Evolutionary conservation across 371 early-diverging fungal genomes (phyloP).

Genomic region (Globomyces sp.): DNA sequence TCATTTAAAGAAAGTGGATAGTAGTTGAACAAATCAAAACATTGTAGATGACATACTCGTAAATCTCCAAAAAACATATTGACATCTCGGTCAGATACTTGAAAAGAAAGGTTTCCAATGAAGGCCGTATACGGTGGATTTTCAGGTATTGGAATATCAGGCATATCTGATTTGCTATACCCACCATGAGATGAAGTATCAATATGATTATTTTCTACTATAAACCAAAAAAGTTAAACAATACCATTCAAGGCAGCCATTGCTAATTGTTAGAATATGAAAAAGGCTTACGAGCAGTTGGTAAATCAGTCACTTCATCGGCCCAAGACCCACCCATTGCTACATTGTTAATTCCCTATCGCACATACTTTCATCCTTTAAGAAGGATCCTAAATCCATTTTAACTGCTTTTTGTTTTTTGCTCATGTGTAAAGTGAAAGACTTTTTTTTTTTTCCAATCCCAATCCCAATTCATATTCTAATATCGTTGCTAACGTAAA

Average conservation of each 20-base stretch:
- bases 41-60: conserved; percentile 43
- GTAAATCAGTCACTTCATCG: conserved; percentile 86
- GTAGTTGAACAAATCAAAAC: not conserved
- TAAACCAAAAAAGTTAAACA: not conserved
- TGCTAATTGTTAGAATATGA: not conserved
- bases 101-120: conserved; percentile 86
- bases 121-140: conserved; percentile 85
- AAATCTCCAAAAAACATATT: conserved; percentile 67
- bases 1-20: not conserved
- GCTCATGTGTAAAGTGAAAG: conserved; percentile 16
- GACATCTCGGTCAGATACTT: conserved; percentile 71
- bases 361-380: conserved; percentile 65
- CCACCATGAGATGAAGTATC: conserved; percentile 2
- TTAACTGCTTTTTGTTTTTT: conserved; percentile 71
- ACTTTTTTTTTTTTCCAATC: conserved; percentile 5
- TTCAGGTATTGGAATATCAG: conserved; percentile 57
- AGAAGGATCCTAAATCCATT: conserved; percentile 76
- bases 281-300: conserved; percentile 56
- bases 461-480: too few relatives aligned
- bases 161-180: conserved; percentile 15
- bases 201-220: conserved; percentile 11
- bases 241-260: conserved; percentile 16
- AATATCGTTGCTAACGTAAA: too few relatives aligned
- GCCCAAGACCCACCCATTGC: conserved; percentile 71
- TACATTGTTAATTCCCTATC: not conserved